Conservation (phyloP, 768 basidiomycete species). For the Panaeolus papilionaceus region DNA sequence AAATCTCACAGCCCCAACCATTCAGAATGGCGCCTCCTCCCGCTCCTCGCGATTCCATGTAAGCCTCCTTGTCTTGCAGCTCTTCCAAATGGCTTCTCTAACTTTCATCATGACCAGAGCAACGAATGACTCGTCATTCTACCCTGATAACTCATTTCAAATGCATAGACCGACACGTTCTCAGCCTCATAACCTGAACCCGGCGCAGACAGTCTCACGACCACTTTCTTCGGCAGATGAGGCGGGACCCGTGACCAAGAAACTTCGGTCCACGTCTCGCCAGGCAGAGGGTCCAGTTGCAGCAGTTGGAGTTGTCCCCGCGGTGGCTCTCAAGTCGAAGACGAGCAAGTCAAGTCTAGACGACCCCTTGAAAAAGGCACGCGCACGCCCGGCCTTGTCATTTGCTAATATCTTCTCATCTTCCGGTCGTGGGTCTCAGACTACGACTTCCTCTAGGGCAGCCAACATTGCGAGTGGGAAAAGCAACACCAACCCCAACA, state of each 20-base stretch:
- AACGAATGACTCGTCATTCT: slow-evolving; percentile 56
- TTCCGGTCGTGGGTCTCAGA: slow-evolving; percentile 80
- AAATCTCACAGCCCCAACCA: slow-evolving; percentile 52
- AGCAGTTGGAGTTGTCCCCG: not conserved
- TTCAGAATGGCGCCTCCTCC: slow-evolving; percentile 62
- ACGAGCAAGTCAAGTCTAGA: slow-evolving; percentile 66
- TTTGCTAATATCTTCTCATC: slow-evolving; percentile 91
- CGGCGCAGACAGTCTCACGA: slow-evolving; percentile 59
- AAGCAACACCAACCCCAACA: slow-evolving; percentile 39
- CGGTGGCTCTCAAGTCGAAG: slow-evolving; percentile 52
- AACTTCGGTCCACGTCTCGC: slow-evolving; percentile 67
- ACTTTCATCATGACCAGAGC: slow-evolving; percentile 42
- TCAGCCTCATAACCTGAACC: slow-evolving; percentile 45
- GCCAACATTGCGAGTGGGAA: slow-evolving; percentile 53
- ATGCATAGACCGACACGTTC: slow-evolving; percentile 50
- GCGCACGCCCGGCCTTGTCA: slow-evolving; percentile 87
- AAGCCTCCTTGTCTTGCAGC: slow-evolving; percentile 30
- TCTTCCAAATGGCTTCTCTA: slow-evolving; percentile 21
- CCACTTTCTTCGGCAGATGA: slow-evolving; percentile 87
- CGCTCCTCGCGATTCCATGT: slow-evolving; percentile 71
- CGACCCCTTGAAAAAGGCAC: slow-evolving; percentile 88
- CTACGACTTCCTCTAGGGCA: slow-evolving; percentile 68
- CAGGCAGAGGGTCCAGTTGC: slow-evolving; percentile 44
- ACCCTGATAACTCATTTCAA: slow-evolving; percentile 64
- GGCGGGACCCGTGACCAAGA: slow-evolving; percentile 78